Evolutionary conservation across 306 rosid species (phyloP), one percentile per base, ranked within the genome.

Genomic region (Biancaea sappan): DNA sequence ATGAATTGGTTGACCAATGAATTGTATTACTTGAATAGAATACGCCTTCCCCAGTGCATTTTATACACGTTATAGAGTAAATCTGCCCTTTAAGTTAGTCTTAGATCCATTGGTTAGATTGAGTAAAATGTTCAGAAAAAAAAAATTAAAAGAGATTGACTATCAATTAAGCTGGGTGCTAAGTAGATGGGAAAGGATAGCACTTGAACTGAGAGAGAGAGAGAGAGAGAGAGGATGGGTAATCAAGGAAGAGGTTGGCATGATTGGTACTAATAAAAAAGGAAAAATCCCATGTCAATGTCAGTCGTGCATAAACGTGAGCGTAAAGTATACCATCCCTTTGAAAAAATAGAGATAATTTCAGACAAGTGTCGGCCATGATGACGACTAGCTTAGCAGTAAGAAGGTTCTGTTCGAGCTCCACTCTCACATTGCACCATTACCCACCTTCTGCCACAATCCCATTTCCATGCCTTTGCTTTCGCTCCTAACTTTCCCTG

Each of bases 301-400:
- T 48, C 24, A 21, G 14, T 19, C 5, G 58, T 8, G 58, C 14
- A 9, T 58, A 16, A 31, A n/a, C 43, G 10, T 24, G 31, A 62
- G 46, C 0, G 18, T 21, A 47, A 62, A 18, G 4, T 21, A 62
- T 10, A 4, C 8, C 2, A n/a, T 21, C 48, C 25, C 12, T 19
- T 37, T 35, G 48, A 60, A 10, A 10, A 12, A 19, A 4, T 11
- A 5, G 21, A 62, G 37, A 25, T 18, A 10, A 24, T 6, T 6
- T 18, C 0, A 50, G 56, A 50, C 56, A 18, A 51, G 1, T 63
- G 69, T 63, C 51, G 69, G 68, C 68, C 67, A 62, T 37, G 68
- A 56, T 28, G 37, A 26, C 0, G 62, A 28, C 62, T 26, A 0
- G 62, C 37, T 56, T 3, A 9, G 6, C 52, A 16, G 52, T 46